A percentile compares a stretch with the other conserved stretches of the same genome.
Conservation (phyloP, 192 early-diverging fungal species). For the Coemansia sp. region DNA sequence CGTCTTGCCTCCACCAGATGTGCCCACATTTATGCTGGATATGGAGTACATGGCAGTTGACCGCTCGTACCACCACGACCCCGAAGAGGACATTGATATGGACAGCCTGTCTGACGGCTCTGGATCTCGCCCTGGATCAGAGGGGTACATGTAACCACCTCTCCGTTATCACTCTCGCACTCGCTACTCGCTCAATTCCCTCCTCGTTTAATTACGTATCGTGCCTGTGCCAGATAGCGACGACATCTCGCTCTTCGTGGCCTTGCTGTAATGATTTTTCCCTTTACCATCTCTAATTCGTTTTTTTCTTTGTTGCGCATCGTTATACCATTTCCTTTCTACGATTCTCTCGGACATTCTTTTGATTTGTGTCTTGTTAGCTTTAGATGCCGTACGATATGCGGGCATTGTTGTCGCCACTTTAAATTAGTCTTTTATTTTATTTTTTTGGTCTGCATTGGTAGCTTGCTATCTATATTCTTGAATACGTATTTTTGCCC, state of each 20-base stretch:
- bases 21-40: conserved; percentile 43
- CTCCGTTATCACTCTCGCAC: neutral
- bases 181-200: neutral
- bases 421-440: conserved; percentile 3
- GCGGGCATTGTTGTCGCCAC: conserved; percentile 1
- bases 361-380: neutral
- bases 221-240: neutral
- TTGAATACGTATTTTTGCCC: neutral
- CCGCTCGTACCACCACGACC: conserved; percentile 22
- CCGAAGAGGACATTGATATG: conserved; percentile 51
- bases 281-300: neutral
- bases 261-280: conserved; percentile 8
- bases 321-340: neutral
- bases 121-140: neutral
- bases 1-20: conserved; percentile 32
- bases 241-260: neutral
- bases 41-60: conserved; percentile 30
- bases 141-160: conserved; percentile 1
- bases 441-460: neutral
- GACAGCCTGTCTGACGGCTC: conserved; percentile 34
- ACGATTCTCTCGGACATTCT: neutral
- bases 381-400: neutral
- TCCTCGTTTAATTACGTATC: neutral
- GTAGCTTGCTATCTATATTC: neutral
- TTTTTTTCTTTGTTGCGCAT: conserved; percentile 1